These are phyloP conservation scores for Peniophora sp. DNA, from an alignment of 1,284 basidiomycete genomes.

Conservation along the genomic window DNA sequence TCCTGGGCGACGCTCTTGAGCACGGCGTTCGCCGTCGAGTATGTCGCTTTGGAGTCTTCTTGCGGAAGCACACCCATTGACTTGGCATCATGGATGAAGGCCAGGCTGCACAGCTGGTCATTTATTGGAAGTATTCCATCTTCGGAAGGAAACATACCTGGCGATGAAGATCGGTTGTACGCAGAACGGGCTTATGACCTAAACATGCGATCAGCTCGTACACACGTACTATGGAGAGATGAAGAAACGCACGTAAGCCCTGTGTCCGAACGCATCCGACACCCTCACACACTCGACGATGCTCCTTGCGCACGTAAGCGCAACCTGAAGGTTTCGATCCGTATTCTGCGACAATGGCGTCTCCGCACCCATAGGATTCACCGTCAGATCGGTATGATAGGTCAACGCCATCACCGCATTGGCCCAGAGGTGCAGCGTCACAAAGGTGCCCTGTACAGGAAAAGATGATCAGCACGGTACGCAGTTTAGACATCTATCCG, in stretches of 20 bases:
- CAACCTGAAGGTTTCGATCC: constrained; percentile 26
- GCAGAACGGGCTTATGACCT: constrained; percentile 19
- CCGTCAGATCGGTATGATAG: constrained; percentile 31
- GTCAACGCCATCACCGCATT: constrained; percentile 31
- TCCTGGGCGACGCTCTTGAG: constrained; percentile 25
- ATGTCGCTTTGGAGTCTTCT: neutral
- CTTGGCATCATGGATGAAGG: constrained; percentile 29
- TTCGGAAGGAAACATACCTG: too few species aligned
- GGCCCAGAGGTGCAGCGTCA: constrained; percentile 22
- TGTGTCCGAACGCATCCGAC: constrained; percentile 19
- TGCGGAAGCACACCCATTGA: constrained; percentile 11
- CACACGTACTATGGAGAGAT: too few species aligned
- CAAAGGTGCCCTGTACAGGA: constrained; percentile 13
- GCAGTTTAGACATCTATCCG: too few species aligned
- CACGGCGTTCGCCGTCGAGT: constrained; percentile 22
- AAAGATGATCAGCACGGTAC: too few species aligned
- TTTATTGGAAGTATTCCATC: too few species aligned
- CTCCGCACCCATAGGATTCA: constrained; percentile 26
- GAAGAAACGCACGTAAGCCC: constrained; percentile 25
- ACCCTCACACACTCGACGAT: constrained; percentile 33
- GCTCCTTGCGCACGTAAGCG: constrained; percentile 25
- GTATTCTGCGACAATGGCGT: constrained; percentile 28
- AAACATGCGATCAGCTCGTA: constrained; percentile 2
- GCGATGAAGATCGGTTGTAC: constrained; percentile 26
- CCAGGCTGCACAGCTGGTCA: constrained; percentile 21